phyloP scores from a whole-genome alignment of 345 rosid genomes.

The Mangifera indica region DNA sequence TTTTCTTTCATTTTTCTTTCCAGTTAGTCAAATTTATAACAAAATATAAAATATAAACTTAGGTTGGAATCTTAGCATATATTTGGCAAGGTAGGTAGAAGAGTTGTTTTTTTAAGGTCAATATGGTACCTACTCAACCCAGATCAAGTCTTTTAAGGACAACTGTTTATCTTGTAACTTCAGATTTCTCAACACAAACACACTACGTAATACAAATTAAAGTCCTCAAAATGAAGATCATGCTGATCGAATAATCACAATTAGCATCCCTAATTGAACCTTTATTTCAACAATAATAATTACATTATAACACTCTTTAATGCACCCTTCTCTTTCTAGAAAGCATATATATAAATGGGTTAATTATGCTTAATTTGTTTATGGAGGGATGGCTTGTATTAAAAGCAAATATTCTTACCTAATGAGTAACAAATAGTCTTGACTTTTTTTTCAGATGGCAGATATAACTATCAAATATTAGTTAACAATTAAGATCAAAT shows the following conservation, averaged over 20 bases:
- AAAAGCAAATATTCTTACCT: conserved; percentile 30
- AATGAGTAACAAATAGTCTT: conserved; percentile 43
- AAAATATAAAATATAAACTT: conserved; percentile 1
- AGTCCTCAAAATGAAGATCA: too few species aligned
- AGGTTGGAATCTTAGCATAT: conserved; percentile 30
- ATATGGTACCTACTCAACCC: conserved; percentile 33
- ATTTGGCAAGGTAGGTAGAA: conserved; percentile 55
- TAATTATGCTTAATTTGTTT: neutral
- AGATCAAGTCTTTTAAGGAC: conserved; percentile 14
- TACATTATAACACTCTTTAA: neutral
- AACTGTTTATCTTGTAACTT: conserved; percentile 24
- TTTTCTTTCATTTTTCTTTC: too few species aligned
- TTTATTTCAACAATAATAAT: conserved; percentile 17
- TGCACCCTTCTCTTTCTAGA: neutral
- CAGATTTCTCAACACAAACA: conserved; percentile 13
- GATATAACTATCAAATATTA: conserved; percentile 9
- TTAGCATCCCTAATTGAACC: neutral
- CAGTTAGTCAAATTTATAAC: too few species aligned
- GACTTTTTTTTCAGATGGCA: conserved; percentile 28
- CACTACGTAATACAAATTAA: neutral
- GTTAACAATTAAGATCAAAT: conserved; percentile 21
- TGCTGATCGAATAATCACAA: too few species aligned
- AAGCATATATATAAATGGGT: neutral
- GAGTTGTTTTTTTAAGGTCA: conserved; percentile 39
- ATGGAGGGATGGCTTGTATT: conserved; percentile 22